Evolutionary conservation across 2,329 filamentous ascomycete species (phyloP).

Genomic region (Thelonectria olida): DNA sequence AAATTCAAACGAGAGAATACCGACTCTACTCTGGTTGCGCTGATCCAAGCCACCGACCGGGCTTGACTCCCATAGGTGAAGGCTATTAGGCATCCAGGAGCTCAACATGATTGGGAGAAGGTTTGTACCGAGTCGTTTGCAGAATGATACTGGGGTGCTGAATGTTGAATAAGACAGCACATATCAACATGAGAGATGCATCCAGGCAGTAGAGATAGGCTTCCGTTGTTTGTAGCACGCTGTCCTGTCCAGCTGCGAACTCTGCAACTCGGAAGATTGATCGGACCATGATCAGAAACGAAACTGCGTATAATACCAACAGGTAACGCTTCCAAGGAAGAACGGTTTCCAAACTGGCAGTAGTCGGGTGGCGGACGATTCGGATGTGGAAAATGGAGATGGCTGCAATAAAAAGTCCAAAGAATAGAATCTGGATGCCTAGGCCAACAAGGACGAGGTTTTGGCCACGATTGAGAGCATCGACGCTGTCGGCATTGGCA

Average conservation of each 20-base stretch:
- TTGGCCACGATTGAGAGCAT: slow-evolving; percentile 49
- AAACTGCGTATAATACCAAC: slow-evolving; percentile 43
- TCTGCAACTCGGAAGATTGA: slow-evolving; percentile 58
- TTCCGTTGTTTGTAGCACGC: neutral
- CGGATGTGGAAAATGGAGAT: neutral
- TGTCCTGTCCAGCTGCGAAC: slow-evolving; percentile 32
- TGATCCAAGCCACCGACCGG: no score
- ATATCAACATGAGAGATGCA: slow-evolving; percentile 8
- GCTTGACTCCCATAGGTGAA: neutral
- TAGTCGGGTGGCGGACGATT: neutral
- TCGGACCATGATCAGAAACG: slow-evolving; percentile 54
- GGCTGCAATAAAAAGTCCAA: slow-evolving; percentile 42
- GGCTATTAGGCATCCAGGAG: neutral
- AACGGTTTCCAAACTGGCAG: neutral
- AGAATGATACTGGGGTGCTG: slow-evolving; percentile 8
- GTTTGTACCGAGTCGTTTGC: neutral
- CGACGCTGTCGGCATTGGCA: slow-evolving; percentile 36
- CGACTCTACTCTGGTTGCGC: no score
- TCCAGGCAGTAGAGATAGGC: slow-evolving; percentile 9
- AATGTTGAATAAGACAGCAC: slow-evolving; percentile 2
- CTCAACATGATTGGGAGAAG: neutral
- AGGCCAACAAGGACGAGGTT: slow-evolving; percentile 64
- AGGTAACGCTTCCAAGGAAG: slow-evolving; percentile 45
- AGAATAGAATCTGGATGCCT: slow-evolving; percentile 65
- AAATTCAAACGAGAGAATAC: no score